A percentile compares a stretch with the other conserved stretches of the same genome.
Conservation (phyloP, 139 green algal species). For the Haematococcus lacustris region DNA sequence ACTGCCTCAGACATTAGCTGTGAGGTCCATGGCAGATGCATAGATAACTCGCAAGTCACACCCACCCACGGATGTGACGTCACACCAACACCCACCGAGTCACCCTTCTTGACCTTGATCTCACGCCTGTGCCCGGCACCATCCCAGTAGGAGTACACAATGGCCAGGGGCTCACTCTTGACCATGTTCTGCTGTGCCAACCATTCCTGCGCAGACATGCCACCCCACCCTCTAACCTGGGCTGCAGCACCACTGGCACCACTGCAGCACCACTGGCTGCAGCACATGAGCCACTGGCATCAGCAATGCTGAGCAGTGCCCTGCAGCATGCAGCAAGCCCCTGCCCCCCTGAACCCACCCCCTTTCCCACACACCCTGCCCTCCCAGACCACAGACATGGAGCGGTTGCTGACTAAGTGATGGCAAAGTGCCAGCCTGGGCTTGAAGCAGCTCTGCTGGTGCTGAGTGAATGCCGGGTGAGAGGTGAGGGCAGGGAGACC, state of each 20-base stretch:
- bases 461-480: too few species aligned
- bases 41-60: too few species aligned
- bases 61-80: too few species aligned
- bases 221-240: too few species aligned
- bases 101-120: conserved; percentile 42
- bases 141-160: conserved; percentile 97
- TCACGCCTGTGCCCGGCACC: conserved; percentile 72
- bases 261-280: not conserved
- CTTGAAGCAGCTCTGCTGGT: too few species aligned
- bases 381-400: too few species aligned
- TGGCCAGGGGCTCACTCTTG: conserved; percentile 77
- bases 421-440: too few species aligned
- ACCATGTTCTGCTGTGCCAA: conserved; percentile 53
- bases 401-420: too few species aligned
- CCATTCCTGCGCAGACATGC: conserved; percentile 51
- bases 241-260: conserved; percentile 3
- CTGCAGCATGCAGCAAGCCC: not conserved
- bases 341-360: not conserved
- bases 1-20: too few species aligned
- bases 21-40: not conserved
- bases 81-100: conserved; percentile 10
- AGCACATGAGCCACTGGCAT: not conserved
- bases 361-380: not conserved
- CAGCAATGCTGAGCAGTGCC: not conserved
- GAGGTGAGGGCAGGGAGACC: too few species aligned